Conservation (phyloP, 2,329 filamentous ascomycete species). For the Gremmenia infestans region DNA sequence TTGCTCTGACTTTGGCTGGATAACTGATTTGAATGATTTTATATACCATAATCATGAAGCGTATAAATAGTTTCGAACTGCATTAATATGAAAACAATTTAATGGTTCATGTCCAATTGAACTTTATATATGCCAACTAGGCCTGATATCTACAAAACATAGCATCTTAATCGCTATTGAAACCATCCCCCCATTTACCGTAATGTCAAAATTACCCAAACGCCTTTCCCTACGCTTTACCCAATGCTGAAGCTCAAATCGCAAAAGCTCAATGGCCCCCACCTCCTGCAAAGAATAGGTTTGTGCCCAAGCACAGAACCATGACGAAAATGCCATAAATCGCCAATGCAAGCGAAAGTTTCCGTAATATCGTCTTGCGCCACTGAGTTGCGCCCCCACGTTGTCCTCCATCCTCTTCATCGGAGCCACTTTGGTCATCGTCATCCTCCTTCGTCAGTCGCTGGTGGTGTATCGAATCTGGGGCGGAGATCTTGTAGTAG, state of each 20-base stretch:
- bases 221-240: not conserved
- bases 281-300: slow-evolving; percentile 67
- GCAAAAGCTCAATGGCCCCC: slow-evolving; percentile 47
- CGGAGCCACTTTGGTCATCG: slow-evolving; percentile 57
- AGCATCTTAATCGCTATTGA: not conserved
- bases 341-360: slow-evolving; percentile 67
- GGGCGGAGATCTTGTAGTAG: slow-evolving; percentile 96
- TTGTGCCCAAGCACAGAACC: slow-evolving; percentile 80
- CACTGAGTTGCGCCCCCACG: slow-evolving; percentile 25
- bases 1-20: too few species aligned
- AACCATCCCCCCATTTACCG: not conserved
- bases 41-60: not conserved
- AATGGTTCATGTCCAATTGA: not conserved
- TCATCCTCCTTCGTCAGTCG: slow-evolving; percentile 87
- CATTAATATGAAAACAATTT: not conserved
- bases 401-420: slow-evolving; percentile 44
- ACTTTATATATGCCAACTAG: not conserved
- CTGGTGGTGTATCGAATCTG: slow-evolving; percentile 81
- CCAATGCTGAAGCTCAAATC: not conserved
- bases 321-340: slow-evolving; percentile 86
- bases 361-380: slow-evolving; percentile 59
- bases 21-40: not conserved
- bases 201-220: not conserved
- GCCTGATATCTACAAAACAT: not conserved
- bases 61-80: not conserved